Evolutionary conservation across 164 flowering plant species (phyloP).

Genomic region (Nymphaea colorata): DNA sequence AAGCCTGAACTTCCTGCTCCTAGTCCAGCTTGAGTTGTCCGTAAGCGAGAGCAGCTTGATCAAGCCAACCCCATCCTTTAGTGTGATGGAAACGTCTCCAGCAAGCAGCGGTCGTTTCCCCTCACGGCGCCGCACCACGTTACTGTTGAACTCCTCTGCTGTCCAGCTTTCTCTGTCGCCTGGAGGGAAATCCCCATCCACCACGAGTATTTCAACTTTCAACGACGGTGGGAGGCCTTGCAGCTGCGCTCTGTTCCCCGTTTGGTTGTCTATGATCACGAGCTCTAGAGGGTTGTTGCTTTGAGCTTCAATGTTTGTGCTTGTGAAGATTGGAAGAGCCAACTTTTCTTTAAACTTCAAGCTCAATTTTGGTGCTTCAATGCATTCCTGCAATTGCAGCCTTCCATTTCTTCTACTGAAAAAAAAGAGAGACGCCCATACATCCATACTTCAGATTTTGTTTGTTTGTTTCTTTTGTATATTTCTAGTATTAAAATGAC

Average conservation of each 20-base stretch:
- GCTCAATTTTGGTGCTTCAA: constrained; percentile 25
- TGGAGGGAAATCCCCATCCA: constrained; percentile 48
- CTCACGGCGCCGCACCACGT: constrained; percentile 36
- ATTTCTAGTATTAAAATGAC: neutral
- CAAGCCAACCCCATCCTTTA: constrained; percentile 30
- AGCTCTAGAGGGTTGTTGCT: constrained; percentile 28
- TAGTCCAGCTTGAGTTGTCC: constrained; percentile 72
- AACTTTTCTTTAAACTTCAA: constrained; percentile 33
- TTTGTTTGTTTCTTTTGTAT: neutral
- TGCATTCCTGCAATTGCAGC: constrained; percentile 28
- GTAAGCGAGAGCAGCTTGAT: constrained; percentile 48
- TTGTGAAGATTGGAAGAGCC: constrained; percentile 52
- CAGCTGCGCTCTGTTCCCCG: constrained; percentile 6
- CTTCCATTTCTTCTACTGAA: constrained; percentile 23
- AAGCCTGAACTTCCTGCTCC: constrained; percentile 48
- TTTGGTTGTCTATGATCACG: constrained; percentile 21
- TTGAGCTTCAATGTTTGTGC: constrained; percentile 31
- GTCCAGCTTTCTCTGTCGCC: constrained; percentile 31
- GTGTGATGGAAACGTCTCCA: constrained; percentile 32
- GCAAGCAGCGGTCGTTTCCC: constrained; percentile 58
- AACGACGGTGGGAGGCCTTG: constrained; percentile 17
- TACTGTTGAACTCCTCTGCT: constrained; percentile 30
- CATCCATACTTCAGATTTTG: neutral
- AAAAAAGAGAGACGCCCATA: neutral
- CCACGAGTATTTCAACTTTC: constrained; percentile 43